phyloP scores from a whole-genome alignment of 176 grass and related monocot species.

The Phoenix dactylifera region DNA sequence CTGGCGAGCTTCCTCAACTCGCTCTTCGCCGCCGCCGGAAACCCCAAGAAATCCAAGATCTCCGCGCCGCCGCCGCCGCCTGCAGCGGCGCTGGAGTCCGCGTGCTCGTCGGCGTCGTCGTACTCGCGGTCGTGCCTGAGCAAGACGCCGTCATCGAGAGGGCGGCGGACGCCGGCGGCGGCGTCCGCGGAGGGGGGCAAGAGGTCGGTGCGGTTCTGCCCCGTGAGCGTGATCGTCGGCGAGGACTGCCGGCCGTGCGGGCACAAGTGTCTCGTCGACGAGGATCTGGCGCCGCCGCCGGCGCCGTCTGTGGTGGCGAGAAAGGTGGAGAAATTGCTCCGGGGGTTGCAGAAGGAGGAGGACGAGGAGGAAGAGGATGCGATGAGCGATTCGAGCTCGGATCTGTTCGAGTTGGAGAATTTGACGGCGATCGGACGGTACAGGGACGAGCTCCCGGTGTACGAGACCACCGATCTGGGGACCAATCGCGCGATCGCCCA shows the following conservation, averaged over 20 bases:
- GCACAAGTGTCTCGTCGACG: neutral
- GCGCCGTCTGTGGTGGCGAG: conserved; percentile 36
- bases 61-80: neutral
- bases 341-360: conserved; percentile 22
- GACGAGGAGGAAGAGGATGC: conserved; percentile 35
- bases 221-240: conserved; percentile 14
- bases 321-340: conserved; percentile 53
- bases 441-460: conserved; percentile 54
- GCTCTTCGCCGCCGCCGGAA: conserved; percentile 27
- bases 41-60: conserved; percentile 28
- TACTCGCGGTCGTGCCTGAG: neutral
- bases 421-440: conserved; percentile 26
- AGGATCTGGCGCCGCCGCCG: neutral
- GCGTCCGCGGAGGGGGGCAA: conserved; percentile 2
- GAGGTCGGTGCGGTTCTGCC: conserved; percentile 22
- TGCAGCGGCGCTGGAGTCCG: neutral
- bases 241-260: conserved; percentile 9
- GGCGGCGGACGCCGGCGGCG: neutral
- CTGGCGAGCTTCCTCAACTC: conserved; percentile 33
- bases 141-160: neutral
- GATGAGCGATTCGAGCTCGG: conserved; percentile 64
- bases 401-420: conserved; percentile 82
- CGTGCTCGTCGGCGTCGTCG: conserved; percentile 1
- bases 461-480: conserved; percentile 36
- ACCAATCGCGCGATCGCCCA: conserved; percentile 29